These are phyloP conservation scores for Paecilomyces dactylethromorphus DNA, from an alignment of 2,329 filamentous ascomycete species.

Conservation along the genomic window DNA sequence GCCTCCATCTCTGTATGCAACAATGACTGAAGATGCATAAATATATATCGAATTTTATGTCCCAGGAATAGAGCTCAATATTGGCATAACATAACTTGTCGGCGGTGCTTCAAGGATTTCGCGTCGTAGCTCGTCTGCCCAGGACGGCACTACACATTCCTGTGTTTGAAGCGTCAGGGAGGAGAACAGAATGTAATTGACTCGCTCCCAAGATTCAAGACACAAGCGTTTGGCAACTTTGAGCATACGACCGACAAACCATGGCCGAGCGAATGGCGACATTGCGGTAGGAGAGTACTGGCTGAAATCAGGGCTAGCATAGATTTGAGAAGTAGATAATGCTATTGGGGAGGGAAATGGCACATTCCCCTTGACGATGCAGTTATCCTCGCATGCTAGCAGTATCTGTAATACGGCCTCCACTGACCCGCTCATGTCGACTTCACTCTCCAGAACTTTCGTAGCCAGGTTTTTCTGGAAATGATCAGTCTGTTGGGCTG, in stretches of 20 bases:
- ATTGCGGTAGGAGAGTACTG: constrained; percentile 18
- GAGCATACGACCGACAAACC: constrained; percentile 35
- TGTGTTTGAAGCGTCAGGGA: constrained; percentile 26
- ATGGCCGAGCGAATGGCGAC: constrained; percentile 26
- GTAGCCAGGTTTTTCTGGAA: constrained; percentile 28
- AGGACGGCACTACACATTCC: constrained; percentile 15
- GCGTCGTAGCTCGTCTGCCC: constrained; percentile 25
- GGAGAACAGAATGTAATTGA: constrained; percentile 30
- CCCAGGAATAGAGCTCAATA: not conserved
- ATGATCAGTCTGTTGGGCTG: constrained; percentile 17
- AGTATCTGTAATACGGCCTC: constrained; percentile 35
- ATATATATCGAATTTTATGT: not conserved
- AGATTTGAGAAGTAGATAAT: not conserved
- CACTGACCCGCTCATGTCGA: constrained; percentile 29
- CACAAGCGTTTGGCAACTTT: constrained; percentile 32
- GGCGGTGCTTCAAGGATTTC: constrained; percentile 32
- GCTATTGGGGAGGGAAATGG: not conserved
- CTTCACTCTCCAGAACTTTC: constrained; percentile 26
- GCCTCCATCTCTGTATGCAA: not conserved
- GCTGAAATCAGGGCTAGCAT: constrained; percentile 16
- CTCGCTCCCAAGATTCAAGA: constrained; percentile 23
- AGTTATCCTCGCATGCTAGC: constrained; percentile 27
- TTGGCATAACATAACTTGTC: constrained; percentile 25
- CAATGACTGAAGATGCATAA: not conserved
- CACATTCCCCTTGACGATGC: not conserved